Conservation (phyloP, 2,329 filamentous ascomycete genomes). For the Elsinoe perseae region DNA sequence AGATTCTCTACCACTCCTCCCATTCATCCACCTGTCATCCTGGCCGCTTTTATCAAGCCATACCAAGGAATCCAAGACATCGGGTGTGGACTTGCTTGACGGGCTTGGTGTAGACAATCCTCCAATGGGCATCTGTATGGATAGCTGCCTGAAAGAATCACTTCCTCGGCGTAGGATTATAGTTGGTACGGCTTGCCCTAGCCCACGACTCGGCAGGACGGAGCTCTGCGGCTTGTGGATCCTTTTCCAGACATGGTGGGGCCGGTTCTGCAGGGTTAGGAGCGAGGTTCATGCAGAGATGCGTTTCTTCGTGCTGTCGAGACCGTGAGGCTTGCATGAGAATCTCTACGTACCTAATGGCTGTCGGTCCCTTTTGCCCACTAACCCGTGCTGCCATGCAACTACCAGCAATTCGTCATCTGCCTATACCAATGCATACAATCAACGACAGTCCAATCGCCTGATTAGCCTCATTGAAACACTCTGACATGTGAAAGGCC, state of each 20-base stretch:
- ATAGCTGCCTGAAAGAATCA: neutral
- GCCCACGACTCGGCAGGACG: slow-evolving; percentile 4
- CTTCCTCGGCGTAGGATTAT: slow-evolving; percentile 5
- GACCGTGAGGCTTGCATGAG: neutral
- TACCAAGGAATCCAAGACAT: neutral
- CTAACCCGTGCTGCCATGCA: neutral
- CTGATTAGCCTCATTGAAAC: slow-evolving; percentile 1
- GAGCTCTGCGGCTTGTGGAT: slow-evolving; percentile 9
- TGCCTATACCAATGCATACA: neutral
- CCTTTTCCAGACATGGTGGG: neutral
- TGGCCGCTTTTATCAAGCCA: slow-evolving; percentile 1
- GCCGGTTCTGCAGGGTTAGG: neutral
- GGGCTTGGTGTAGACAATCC: neutral
- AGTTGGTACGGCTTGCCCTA: neutral
- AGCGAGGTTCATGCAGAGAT: neutral
- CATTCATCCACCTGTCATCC: neutral
- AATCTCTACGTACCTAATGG: neutral
- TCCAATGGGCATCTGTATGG: neutral
- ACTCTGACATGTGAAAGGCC: neutral
- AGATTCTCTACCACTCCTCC: neutral
- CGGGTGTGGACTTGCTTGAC: neutral
- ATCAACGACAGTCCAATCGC: too few species aligned
- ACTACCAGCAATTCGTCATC: neutral
- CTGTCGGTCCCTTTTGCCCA: neutral
- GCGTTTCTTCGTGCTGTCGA: neutral